These are phyloP conservation scores for Albizia julibrissin DNA, from an alignment of 306 rosid species.

Conservation along the genomic window DNA sequence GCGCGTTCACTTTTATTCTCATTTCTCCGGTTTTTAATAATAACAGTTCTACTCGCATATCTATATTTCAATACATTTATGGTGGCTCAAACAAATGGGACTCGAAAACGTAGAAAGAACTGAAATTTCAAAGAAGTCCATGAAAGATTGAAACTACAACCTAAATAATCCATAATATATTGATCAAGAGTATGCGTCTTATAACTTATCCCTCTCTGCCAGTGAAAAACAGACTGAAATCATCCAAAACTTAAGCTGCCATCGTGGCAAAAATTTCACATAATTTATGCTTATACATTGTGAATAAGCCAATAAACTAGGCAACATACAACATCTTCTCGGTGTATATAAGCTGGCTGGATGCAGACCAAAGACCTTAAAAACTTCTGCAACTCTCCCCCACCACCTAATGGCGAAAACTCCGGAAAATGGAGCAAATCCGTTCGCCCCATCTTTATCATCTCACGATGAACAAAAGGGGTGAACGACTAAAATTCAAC, in stretches of 20 bases:
- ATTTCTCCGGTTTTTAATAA: not conserved
- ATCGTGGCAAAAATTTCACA: conserved; percentile 56
- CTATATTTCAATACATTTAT: no score
- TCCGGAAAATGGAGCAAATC: conserved; percentile 29
- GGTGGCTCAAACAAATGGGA: no score
- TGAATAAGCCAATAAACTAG: conserved; percentile 46
- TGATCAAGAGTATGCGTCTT: not conserved
- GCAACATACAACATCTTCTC: conserved; percentile 54
- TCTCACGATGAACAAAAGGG: conserved; percentile 42
- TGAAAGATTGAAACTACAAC: not conserved
- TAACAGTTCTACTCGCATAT: no score
- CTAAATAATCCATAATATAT: not conserved
- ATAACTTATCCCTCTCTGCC: not conserved
- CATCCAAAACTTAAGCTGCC: not conserved
- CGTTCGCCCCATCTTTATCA: conserved; percentile 41
- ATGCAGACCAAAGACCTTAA: conserved; percentile 42
- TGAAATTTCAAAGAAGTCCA: not conserved
- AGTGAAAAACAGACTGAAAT: not conserved
- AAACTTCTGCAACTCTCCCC: conserved; percentile 46
- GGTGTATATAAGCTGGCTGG: conserved; percentile 39
- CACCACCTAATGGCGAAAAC: conserved; percentile 34
- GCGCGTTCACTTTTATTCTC: not conserved
- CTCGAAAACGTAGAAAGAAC: not conserved
- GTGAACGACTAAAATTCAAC: conserved; percentile 42
- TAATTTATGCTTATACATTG: conserved; percentile 53